These are phyloP conservation scores for Trametes meyenii DNA, from an alignment of 768 basidiomycete species.

Conservation along the genomic window DNA sequence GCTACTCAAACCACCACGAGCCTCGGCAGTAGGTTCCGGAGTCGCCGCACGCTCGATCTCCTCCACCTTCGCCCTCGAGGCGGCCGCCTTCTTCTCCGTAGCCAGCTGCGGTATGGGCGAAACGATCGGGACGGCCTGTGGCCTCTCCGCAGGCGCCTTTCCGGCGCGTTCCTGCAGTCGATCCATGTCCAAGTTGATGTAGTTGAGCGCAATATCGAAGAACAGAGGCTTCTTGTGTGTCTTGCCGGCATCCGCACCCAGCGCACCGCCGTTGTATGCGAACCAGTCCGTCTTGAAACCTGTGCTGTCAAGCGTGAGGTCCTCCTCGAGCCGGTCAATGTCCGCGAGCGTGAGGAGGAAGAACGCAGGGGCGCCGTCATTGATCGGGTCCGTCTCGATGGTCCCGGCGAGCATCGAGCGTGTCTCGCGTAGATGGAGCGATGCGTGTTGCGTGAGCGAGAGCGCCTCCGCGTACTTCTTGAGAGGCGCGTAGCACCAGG, in stretches of 20 bases:
- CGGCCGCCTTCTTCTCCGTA: constrained; percentile 48
- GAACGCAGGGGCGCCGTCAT: constrained; percentile 46
- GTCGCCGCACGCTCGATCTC: constrained; percentile 52
- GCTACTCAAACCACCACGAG: constrained; percentile 60
- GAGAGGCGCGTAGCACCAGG: constrained; percentile 69
- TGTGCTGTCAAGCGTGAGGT: constrained; percentile 49
- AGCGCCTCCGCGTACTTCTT: constrained; percentile 77
- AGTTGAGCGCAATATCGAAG: constrained; percentile 94
- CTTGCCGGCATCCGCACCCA: constrained; percentile 43
- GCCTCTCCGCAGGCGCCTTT: constrained; percentile 40
- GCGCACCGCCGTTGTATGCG: constrained; percentile 66
- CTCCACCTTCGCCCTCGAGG: constrained; percentile 57
- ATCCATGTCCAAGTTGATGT: constrained; percentile 86
- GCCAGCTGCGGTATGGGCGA: constrained; percentile 31
- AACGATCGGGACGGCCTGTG: constrained; percentile 16
- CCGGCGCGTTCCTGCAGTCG: constrained; percentile 72
- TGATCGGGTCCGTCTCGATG: constrained; percentile 45
- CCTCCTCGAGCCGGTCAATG: constrained; percentile 55
- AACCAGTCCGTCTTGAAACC: constrained; percentile 79
- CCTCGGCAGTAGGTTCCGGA: constrained; percentile 48
- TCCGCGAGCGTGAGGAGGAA: constrained; percentile 53
- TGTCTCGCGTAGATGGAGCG: constrained; percentile 76
- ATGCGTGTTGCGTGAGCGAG: constrained; percentile 68
- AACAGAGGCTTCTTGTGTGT: constrained; percentile 83
- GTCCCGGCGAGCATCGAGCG: constrained; percentile 47